These are phyloP conservation scores for Blastobotrys americana DNA, from an alignment of 805 yeast species.

Conservation along the genomic window DNA sequence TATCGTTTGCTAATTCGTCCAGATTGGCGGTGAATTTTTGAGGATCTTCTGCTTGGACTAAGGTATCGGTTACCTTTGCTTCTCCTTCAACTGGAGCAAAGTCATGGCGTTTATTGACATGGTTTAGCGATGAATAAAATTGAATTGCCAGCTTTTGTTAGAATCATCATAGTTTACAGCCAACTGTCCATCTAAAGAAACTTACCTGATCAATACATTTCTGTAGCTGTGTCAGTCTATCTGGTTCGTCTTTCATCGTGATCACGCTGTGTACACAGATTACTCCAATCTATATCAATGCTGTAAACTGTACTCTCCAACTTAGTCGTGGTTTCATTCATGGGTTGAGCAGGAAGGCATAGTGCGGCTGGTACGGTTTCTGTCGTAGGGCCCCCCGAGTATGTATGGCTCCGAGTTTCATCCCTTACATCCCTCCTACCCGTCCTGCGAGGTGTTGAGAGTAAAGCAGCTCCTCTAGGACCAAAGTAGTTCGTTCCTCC, in stretches of 20 bases:
- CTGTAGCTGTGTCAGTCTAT: conserved; percentile 83
- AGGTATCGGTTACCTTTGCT: conserved; percentile 56
- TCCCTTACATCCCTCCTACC: too few relatives aligned
- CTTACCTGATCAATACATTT: conserved; percentile 68
- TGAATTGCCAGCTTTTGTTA: conserved; percentile 28
- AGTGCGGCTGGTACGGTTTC: too few relatives aligned
- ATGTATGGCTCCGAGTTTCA: too few relatives aligned
- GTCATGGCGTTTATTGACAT: conserved; percentile 67
- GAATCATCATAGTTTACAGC: background rate
- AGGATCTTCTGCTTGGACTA: conserved; percentile 22
- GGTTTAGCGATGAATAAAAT: conserved; percentile 31
- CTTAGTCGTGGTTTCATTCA: too few relatives aligned
- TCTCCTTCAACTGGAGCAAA: conserved; percentile 46
- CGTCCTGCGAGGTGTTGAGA: too few relatives aligned
- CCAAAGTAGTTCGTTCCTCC: too few relatives aligned
- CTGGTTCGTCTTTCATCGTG: conserved; percentile 48
- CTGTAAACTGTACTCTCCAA: too few relatives aligned
- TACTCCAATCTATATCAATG: too few relatives aligned
- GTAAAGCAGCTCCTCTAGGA: too few relatives aligned
- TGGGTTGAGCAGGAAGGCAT: too few relatives aligned
- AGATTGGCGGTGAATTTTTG: conserved; percentile 35
- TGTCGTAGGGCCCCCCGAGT: too few relatives aligned
- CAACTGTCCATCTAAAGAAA: conserved; percentile 3
- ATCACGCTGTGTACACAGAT: conserved; percentile 3
- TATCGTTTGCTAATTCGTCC: conserved; percentile 71